Conservation (phyloP, 2,329 filamentous ascomycete genomes). For the Ilyonectria robusta region DNA sequence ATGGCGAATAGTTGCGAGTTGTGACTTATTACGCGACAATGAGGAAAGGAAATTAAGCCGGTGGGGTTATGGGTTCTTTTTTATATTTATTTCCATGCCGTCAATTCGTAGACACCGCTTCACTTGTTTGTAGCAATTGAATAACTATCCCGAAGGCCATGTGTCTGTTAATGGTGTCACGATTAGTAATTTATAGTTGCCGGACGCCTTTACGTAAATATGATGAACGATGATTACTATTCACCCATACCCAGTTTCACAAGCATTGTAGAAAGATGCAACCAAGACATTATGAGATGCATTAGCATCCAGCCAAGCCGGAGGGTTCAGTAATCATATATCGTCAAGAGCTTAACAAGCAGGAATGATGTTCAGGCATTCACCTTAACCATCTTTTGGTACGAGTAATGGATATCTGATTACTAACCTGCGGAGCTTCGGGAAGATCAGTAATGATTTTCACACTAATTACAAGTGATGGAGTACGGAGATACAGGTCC, state of each 20-base stretch:
- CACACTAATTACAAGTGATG: not conserved
- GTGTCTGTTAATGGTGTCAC: not conserved
- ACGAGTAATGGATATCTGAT: not conserved
- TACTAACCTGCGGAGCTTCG: not conserved
- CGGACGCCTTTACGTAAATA: not conserved
- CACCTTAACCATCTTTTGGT: not conserved
- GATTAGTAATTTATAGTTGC: not conserved
- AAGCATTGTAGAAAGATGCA: not conserved
- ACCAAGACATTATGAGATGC: not conserved
- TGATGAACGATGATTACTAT: not conserved
- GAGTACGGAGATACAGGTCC: not conserved
- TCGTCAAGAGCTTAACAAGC: not conserved
- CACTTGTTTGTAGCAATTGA: not conserved
- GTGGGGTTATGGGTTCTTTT: not conserved
- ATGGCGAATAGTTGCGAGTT: not conserved
- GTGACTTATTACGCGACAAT: not conserved
- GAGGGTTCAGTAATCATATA: not conserved
- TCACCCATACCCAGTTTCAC: not conserved
- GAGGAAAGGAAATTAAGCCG: not conserved
- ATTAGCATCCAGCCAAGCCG: not conserved
- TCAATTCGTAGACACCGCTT: not conserved
- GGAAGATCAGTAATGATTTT: not conserved
- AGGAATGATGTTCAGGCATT: not conserved
- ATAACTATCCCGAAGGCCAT: not conserved
- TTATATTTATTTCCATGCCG: not conserved